Evolutionary conservation across 805 yeast genomes (phyloP).

Genomic region (Peterozyma toletana): DNA sequence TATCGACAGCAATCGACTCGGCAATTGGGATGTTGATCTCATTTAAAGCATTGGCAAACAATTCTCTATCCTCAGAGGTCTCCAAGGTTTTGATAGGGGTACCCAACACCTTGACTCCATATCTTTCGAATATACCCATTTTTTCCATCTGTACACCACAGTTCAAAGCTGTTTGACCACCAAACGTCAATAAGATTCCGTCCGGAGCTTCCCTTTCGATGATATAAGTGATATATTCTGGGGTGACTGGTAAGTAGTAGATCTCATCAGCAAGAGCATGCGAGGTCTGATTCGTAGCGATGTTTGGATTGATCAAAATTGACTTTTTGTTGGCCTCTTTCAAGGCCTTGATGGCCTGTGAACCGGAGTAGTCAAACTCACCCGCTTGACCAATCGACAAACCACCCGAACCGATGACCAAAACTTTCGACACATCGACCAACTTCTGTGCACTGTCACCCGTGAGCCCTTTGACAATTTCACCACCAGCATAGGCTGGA

Average conservation of each 20-base stretch:
- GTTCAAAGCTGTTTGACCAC: conserved; percentile 97
- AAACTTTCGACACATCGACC: conserved; percentile 81
- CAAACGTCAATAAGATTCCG: conserved; percentile 92
- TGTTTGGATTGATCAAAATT: conserved; percentile 88
- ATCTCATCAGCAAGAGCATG: conserved; percentile 93
- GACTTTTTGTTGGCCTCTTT: conserved; percentile 83
- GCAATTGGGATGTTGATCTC: conserved; percentile 97
- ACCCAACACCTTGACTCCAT: conserved; percentile 91
- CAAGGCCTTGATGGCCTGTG: conserved; percentile 95
- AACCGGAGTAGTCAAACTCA: conserved; percentile 95
- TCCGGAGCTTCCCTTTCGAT: conserved; percentile 96
- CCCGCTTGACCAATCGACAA: conserved; percentile 98
- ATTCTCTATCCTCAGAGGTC: conserved; percentile 95
- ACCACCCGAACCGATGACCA: conserved; percentile 96
- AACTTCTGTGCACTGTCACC: conserved; percentile 57
- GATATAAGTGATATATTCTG: conserved; percentile 91
- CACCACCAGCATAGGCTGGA: conserved; percentile 53
- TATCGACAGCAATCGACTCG: conserved; percentile 91
- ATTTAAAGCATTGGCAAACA: conserved; percentile 90
- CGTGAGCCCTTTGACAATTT: conserved; percentile 45
- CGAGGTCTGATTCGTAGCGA: conserved; percentile 95
- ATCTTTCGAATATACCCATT: conserved; percentile 88
- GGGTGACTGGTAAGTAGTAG: conserved; percentile 92
- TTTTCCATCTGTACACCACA: conserved; percentile 93
- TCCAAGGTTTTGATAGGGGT: conserved; percentile 95